Evolutionary conservation across 805 yeast genomes (phyloP).

Genomic region (Starmerella bacillaris): DNA sequence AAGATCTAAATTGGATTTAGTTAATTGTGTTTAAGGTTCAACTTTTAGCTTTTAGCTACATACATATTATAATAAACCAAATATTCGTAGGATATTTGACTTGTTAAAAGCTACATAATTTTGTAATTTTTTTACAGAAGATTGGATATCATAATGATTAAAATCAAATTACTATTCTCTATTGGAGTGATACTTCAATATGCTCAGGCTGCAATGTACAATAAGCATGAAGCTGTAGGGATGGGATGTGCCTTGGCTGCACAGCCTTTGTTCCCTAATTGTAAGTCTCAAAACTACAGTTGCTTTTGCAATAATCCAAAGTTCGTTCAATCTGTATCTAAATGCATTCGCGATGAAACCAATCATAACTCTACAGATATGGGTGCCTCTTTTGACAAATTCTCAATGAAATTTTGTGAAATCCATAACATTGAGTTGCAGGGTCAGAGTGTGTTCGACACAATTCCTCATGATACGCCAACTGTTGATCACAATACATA

Average conservation of each 20-base stretch:
- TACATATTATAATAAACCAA: no score
- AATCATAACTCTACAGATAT: conserved; percentile 12
- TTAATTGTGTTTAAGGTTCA: not conserved
- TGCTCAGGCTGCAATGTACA: conserved; percentile 6
- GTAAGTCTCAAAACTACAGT: conserved; percentile 15
- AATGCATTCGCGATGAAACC: conserved; percentile 19
- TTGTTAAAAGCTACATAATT: no score
- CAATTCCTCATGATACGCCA: conserved; percentile 10
- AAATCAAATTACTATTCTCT: no score
- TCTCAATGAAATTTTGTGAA: conserved; percentile 17
- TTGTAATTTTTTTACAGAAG: no score
- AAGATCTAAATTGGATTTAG: conserved; percentile 9
- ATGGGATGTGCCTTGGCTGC: conserved; percentile 17
- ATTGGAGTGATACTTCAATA: no score
- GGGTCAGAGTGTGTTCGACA: no score
- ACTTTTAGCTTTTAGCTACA: no score
- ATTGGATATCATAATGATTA: no score
- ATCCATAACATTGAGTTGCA: conserved; percentile 9
- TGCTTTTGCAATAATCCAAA: conserved; percentile 20
- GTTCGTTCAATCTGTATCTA: conserved; percentile 21
- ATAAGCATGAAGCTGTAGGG: conserved; percentile 13
- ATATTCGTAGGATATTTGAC: no score
- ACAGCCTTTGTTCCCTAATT: conserved; percentile 11
- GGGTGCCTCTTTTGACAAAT: conserved; percentile 22
- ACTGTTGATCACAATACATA: conserved; percentile 7